Evolutionary conservation across 2,329 filamentous ascomycete genomes (phyloP).

Genomic region (Fonsecaea monophora): DNA sequence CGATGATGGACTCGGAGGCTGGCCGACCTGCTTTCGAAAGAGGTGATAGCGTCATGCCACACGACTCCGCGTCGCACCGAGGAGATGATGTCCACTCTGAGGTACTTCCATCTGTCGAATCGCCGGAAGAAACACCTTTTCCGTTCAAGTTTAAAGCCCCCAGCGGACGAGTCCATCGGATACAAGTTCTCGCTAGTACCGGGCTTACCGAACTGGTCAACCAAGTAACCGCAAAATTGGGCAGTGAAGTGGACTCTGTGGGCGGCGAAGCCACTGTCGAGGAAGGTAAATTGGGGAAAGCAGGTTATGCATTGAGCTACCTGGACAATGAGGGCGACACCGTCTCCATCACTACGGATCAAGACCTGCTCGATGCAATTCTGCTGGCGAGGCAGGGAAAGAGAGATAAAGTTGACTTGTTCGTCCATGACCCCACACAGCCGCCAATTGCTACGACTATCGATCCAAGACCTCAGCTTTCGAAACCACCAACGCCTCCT

Average conservation of each 20-base stretch:
- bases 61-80: constrained; percentile 92
- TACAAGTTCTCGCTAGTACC: constrained; percentile 81
- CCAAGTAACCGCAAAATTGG: constrained; percentile 82
- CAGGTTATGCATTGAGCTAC: constrained; percentile 92
- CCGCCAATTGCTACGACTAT: constrained; percentile 74
- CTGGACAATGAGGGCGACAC: constrained; percentile 96
- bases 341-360: constrained; percentile 94
- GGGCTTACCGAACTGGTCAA: constrained; percentile 81
- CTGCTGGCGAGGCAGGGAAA: constrained; percentile 76
- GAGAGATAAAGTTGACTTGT: constrained; percentile 94
- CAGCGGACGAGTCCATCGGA: constrained; percentile 87
- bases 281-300: constrained; percentile 75
- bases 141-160: constrained; percentile 99
- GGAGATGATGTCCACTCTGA: constrained; percentile 79
- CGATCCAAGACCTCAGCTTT: constrained; percentile 63
- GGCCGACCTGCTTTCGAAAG: constrained; percentile 68
- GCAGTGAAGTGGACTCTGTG: constrained; percentile 79
- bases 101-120: constrained; percentile 57
- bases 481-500: constrained; percentile 60
- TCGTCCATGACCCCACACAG: constrained; percentile 91
- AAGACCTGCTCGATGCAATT: constrained; percentile 90
- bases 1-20: constrained; percentile 80
- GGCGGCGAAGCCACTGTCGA: constrained; percentile 80
- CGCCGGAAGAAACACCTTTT: constrained; percentile 71
- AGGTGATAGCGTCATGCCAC: constrained; percentile 85